These are phyloP conservation scores for Iodosphaeria phyllophila DNA, from an alignment of 2,329 filamentous ascomycete species.

Conservation along the genomic window DNA sequence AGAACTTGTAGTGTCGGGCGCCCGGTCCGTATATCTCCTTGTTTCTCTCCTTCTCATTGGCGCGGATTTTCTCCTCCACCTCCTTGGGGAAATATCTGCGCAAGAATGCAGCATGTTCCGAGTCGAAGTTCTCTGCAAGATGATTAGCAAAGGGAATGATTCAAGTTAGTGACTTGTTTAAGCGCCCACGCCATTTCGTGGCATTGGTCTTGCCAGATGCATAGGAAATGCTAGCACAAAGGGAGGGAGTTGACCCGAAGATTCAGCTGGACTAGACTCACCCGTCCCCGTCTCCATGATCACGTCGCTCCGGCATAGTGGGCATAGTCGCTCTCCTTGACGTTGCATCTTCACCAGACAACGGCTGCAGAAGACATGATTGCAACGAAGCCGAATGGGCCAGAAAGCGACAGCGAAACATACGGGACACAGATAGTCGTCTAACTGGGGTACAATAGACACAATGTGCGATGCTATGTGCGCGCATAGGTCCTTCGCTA, in stretches of 20 bases:
- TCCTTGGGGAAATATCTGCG: constrained; percentile 60
- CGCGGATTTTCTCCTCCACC: constrained; percentile 44
- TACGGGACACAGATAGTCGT: constrained; percentile 69
- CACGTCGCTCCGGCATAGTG: constrained; percentile 55
- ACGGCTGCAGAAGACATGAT: constrained; percentile 67
- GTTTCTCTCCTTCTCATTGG: constrained; percentile 60
- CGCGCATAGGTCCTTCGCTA: constrained; percentile 60
- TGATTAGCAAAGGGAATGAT: too few relatives aligned
- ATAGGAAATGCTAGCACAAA: too few relatives aligned
- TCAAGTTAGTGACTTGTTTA: too few relatives aligned
- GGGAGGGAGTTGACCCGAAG: too few relatives aligned
- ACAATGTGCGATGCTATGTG: constrained; percentile 57
- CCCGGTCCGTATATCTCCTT: constrained; percentile 51
- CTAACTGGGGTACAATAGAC: constrained; percentile 58
- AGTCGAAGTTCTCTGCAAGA: constrained; percentile 47
- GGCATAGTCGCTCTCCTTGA: constrained; percentile 48
- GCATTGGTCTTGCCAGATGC: too few relatives aligned
- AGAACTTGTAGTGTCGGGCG: constrained; percentile 41
- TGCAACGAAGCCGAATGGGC: constrained; percentile 58
- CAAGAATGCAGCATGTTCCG: constrained; percentile 47
- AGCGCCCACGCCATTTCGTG: too few relatives aligned
- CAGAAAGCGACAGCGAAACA: constrained; percentile 67
- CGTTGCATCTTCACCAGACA: constrained; percentile 69
- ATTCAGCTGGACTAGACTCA: too few relatives aligned
- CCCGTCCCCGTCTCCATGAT: constrained; percentile 51